These are phyloP conservation scores for Beta vulgaris DNA, from an alignment of 148 eudicot genomes.

Conservation along the genomic window DNA sequence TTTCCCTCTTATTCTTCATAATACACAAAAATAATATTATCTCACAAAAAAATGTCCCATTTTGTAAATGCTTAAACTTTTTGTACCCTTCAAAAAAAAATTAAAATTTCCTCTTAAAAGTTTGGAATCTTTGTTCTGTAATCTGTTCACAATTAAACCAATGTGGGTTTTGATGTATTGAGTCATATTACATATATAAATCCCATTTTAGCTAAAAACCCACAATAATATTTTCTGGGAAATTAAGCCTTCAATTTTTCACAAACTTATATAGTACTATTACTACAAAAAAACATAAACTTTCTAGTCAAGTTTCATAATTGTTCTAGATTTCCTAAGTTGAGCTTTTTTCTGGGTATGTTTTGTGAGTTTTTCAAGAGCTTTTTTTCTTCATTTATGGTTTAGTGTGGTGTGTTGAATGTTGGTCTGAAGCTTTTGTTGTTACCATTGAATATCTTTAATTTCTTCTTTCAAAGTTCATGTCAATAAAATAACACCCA, in stretches of 20 bases:
- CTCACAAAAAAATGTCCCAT: slow-evolving; percentile 2
- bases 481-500: slow-evolving; percentile 19
- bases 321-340: slow-evolving; percentile 18
- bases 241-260: not conserved
- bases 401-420: slow-evolving; percentile 22
- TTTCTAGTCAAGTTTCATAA: slow-evolving; percentile 20
- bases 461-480: not conserved
- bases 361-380: slow-evolving; percentile 10
- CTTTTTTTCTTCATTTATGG: slow-evolving; percentile 17
- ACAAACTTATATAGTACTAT: slow-evolving; percentile 4
- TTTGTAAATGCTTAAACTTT: slow-evolving; percentile 25
- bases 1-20: slow-evolving; percentile 15
- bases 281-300: not conserved
- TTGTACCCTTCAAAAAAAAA: not conserved
- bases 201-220: slow-evolving; percentile 12
- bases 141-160: slow-evolving; percentile 33
- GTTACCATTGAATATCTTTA: not conserved
- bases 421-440: slow-evolving; percentile 21
- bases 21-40: slow-evolving; percentile 1
- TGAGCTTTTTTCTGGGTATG: slow-evolving; percentile 1
- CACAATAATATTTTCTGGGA: slow-evolving; percentile 8
- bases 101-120: slow-evolving; percentile 26
- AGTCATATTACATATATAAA: slow-evolving; percentile 29
- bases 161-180: slow-evolving; percentile 17
- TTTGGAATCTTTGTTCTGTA: slow-evolving; percentile 41